Base-by-base conservation (phyloP, 1,139 yeast genomes). In the Tardiomyces blankii region DNA sequence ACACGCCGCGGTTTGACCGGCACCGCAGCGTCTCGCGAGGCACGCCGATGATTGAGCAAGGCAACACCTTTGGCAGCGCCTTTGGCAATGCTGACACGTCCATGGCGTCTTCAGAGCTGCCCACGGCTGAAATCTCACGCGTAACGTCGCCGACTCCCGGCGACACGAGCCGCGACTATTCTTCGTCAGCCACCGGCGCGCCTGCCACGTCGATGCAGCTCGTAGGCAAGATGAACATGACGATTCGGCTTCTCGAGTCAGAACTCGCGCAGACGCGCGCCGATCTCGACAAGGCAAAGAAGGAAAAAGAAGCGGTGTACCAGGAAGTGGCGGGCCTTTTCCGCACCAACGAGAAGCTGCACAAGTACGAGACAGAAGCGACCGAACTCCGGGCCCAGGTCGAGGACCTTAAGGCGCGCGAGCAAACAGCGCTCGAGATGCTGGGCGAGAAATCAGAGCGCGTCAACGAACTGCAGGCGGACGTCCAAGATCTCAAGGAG, bases 381-480 rank as follows among this genome's bases (percentile, higher is more conserved):
- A 60, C 56, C 0, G 60, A 54, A 11, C 61, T 78, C 28, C 64
- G 69, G 42, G 49, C 49, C 2, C 68, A 73, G 44, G 59, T 77
- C 4, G 64, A 59, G 1, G 63, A 61, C 2, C 64, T 77, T 44
- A 61, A 68, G n/a, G 56, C 56, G 3, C 57, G 73, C 23, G 69
- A 74, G 49, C 80, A 78, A 47, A 74, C 81, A 2, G 77, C 91
- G 50, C 66, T 89, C 49, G 86, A 82, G 55, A 64, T 87, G 51
- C 72, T 89, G 18, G 96, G 96, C 4, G 96, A 89, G 57, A 88
- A 89, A 60, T 75, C 88, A 13, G 98, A 93, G 61, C 74, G 73
- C 52, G 91, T 86, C 6, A 85, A 81, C 47, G 98, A 91, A 63
- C 70, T 93, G 45, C 73, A 73, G 53, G 95, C 95, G 3, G 99